phyloP scores from a whole-genome alignment of 306 rosid genomes.

The Ochetophila trinervis region DNA sequence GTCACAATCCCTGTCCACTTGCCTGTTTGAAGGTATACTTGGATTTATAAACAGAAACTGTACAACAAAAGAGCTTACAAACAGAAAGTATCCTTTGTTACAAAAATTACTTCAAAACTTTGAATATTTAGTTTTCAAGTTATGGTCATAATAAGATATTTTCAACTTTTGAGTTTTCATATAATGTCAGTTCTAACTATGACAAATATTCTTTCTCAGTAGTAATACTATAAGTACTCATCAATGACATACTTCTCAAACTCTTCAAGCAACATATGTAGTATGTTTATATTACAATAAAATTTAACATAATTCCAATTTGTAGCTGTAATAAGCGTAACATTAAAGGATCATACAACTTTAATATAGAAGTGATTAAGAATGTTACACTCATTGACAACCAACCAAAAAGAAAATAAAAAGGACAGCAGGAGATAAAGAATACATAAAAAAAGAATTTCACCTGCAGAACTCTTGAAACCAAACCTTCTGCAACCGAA shows the following conservation, averaged over 20 bases:
- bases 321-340: too few species aligned
- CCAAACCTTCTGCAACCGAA: constrained; percentile 78
- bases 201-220: too few species aligned
- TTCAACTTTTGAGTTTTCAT: background rate
- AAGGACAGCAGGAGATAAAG: background rate
- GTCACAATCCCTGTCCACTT: constrained; percentile 89
- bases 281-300: too few species aligned
- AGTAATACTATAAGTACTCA: too few species aligned
- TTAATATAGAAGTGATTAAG: background rate
- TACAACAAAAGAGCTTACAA: background rate
- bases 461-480: constrained; percentile 88
- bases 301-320: too few species aligned
- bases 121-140: background rate
- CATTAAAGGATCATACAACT: too few species aligned
- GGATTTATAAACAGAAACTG: background rate
- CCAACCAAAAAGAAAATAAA: background rate
- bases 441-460: background rate
- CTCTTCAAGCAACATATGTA: too few species aligned
- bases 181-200: too few species aligned
- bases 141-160: background rate
- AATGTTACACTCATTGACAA: background rate
- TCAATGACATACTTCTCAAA: too few species aligned
- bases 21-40: constrained; percentile 52
- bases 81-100: background rate
- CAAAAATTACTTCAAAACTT: background rate